Evolutionary conservation across 2,329 filamentous ascomycete genomes (phyloP).

Genomic region (Cordyceps fumosorosea): DNA sequence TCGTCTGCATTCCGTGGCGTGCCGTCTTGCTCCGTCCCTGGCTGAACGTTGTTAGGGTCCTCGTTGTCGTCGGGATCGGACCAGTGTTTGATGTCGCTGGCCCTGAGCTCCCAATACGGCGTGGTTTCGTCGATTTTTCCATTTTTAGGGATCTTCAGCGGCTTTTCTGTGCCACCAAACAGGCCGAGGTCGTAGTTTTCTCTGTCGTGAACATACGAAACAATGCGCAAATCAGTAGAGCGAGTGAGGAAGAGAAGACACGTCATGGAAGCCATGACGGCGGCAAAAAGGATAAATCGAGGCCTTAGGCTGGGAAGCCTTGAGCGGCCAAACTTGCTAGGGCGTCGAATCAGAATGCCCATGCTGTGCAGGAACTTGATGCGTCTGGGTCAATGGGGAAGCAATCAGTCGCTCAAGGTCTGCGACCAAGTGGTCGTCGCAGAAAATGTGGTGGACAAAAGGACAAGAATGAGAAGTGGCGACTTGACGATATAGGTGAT

Average conservation of each 20-base stretch:
- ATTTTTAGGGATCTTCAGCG: neutral
- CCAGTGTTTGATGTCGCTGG: conserved; percentile 31
- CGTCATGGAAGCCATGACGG: conserved; percentile 32
- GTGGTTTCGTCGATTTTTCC: neutral
- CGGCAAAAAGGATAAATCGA: conserved; percentile 35
- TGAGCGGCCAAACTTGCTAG: conserved; percentile 21
- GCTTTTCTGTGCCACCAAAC: neutral
- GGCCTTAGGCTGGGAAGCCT: conserved; percentile 32
- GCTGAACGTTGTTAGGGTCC: conserved; percentile 28
- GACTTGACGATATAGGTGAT: neutral
- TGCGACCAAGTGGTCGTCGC: neutral
- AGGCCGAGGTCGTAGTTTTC: neutral
- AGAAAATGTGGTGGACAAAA: neutral
- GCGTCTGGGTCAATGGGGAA: neutral
- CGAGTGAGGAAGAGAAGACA: conserved; percentile 38
- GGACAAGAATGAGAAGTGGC: no score
- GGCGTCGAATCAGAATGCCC: conserved; percentile 28
- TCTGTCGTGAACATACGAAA: conserved; percentile 23
- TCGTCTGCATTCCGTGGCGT: conserved; percentile 26
- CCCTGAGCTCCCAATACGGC: conserved; percentile 27
- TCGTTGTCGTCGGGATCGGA: conserved; percentile 29
- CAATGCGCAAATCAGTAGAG: conserved; percentile 19
- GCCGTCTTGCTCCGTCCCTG: conserved; percentile 32
- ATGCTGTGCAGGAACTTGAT: conserved; percentile 7
- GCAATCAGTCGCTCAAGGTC: neutral